These are phyloP conservation scores for Candida gorgasii DNA, from an alignment of 805 yeast genomes.

Conservation along the genomic window DNA sequence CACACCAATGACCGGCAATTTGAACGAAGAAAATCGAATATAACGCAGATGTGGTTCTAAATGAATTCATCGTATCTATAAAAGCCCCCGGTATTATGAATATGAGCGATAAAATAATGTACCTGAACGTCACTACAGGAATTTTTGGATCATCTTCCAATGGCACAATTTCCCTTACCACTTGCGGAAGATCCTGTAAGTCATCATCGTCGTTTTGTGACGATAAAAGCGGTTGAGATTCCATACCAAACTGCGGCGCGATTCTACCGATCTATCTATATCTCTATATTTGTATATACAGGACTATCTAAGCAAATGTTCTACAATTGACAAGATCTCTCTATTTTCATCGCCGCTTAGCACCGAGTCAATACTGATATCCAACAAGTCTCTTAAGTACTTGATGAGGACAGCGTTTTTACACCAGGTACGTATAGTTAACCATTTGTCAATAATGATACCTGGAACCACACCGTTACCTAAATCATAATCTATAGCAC, in stretches of 20 bases:
- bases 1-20: conserved; percentile 48
- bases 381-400: conserved; percentile 64
- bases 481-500: conserved; percentile 62
- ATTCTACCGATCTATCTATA: too few species aligned
- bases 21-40: conserved; percentile 55
- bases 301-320: neutral
- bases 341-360: conserved; percentile 25
- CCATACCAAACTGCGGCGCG: conserved; percentile 1
- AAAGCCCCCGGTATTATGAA: conserved; percentile 45
- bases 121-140: conserved; percentile 41
- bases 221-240: conserved; percentile 7
- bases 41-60: conserved; percentile 47
- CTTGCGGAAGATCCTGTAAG: conserved; percentile 28
- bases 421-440: conserved; percentile 90
- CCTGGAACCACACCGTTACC: conserved; percentile 61
- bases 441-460: conserved; percentile 82
- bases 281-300: conserved; percentile 1
- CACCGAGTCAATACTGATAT: conserved; percentile 62
- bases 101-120: conserved; percentile 31
- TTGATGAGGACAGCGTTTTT: conserved; percentile 86
- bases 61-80: conserved; percentile 43
- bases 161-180: conserved; percentile 37
- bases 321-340: conserved; percentile 6
- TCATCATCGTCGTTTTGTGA: conserved; percentile 17
- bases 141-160: conserved; percentile 39